Evolutionary conservation across 2,329 filamentous ascomycete species (phyloP).

Genomic region (Talaromyces sp.): DNA sequence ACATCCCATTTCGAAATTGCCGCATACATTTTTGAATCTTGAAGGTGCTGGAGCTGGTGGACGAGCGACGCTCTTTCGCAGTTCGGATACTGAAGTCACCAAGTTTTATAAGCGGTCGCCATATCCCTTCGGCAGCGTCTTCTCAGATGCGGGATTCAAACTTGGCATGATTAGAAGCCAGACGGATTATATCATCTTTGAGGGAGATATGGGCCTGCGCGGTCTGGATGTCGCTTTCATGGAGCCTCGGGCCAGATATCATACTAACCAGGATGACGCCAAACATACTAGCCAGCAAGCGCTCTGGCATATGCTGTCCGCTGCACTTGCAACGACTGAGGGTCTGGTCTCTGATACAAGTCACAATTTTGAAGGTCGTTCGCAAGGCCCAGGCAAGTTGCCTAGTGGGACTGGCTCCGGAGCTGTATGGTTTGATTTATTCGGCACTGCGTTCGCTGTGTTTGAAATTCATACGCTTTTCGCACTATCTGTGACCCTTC

Average conservation of each 20-base stretch:
- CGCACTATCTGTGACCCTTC: conserved; percentile 77
- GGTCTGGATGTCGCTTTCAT: conserved; percentile 93
- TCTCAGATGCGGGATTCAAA: conserved; percentile 81
- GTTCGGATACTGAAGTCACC: conserved; percentile 82
- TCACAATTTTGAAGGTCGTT: conserved; percentile 61
- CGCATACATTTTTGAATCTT: conserved; percentile 87
- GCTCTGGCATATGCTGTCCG: conserved; percentile 94
- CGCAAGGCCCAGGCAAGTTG: conserved; percentile 59
- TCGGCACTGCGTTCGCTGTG: conserved; percentile 73
- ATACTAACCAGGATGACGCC: conserved; percentile 84
- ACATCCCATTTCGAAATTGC: conserved; percentile 74
- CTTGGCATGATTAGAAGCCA: conserved; percentile 74
- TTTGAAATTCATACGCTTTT: conserved; percentile 81
- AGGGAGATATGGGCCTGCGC: conserved; percentile 71
- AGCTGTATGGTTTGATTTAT: conserved; percentile 92
- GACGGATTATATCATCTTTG: conserved; percentile 86
- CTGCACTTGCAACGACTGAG: conserved; percentile 70
- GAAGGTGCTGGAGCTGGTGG: conserved; percentile 93
- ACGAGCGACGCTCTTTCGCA: conserved; percentile 79
- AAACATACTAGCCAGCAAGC: conserved; percentile 65
- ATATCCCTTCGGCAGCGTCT: conserved; percentile 78
- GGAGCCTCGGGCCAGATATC: conserved; percentile 79
- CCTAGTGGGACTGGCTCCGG: conserved; percentile 64
- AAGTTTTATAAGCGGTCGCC: conserved; percentile 68
- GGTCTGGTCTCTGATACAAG: conserved; percentile 67